Percentiles rank a stretch among this genome's conserved stretches.
Conservation (phyloP, 768 basidiomycete species). For the Boletus pseudo-olivaceus region DNA sequence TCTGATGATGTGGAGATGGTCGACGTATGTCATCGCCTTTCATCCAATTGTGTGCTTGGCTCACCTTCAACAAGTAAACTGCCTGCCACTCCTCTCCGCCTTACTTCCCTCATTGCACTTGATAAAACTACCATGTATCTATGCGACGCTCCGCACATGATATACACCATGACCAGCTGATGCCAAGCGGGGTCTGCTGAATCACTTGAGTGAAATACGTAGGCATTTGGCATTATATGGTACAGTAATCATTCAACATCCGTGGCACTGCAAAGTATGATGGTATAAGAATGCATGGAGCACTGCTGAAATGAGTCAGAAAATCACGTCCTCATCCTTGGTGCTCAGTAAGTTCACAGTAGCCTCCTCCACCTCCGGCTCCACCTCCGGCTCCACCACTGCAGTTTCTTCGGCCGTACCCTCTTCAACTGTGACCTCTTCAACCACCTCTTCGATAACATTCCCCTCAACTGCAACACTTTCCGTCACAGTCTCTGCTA, state of each 20-base stretch:
- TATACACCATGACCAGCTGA: conserved; percentile 48
- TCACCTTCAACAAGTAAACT: conserved; percentile 24
- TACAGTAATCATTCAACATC: conserved; percentile 6
- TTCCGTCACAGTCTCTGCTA: neutral
- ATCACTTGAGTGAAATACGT: conserved; percentile 7
- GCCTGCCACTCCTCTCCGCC: conserved; percentile 8
- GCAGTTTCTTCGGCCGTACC: conserved; percentile 22
- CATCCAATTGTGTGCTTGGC: conserved; percentile 8
- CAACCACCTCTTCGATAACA: conserved; percentile 21
- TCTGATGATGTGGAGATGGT: conserved; percentile 74
- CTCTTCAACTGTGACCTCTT: conserved; percentile 28
- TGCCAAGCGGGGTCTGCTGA: neutral
- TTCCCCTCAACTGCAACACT: neutral
- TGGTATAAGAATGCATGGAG: conserved; percentile 11
- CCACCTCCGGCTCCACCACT: conserved; percentile 12
- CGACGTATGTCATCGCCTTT: conserved; percentile 54
- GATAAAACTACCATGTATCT: conserved; percentile 67
- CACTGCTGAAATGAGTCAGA: conserved; percentile 42
- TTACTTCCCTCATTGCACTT: conserved; percentile 17
- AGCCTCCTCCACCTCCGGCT: conserved; percentile 32
- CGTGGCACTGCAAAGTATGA: neutral
- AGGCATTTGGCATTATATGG: conserved; percentile 5
- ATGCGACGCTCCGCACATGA: conserved; percentile 49
- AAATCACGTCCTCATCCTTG: conserved; percentile 93
- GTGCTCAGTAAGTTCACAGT: conserved; percentile 68